These are phyloP conservation scores for Pyrenochaeta sp. DNA, from an alignment of 2,329 filamentous ascomycete genomes.

Conservation along the genomic window DNA sequence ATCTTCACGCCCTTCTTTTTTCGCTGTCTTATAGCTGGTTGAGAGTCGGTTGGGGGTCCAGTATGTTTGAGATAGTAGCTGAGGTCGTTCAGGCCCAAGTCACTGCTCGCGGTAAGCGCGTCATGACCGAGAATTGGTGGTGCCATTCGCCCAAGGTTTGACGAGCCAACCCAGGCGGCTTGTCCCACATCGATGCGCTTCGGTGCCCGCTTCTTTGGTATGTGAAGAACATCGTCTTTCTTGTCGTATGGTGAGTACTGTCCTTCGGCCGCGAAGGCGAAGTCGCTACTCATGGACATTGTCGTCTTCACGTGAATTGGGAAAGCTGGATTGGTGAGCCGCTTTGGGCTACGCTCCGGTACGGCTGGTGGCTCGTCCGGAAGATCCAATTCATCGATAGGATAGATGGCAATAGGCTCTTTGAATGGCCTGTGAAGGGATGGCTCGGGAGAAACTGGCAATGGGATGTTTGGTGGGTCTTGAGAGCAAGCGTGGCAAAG, in stretches of 20 bases:
- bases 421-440: slow-evolving; percentile 6
- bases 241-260: slow-evolving; percentile 34
- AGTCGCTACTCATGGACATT: slow-evolving; percentile 30
- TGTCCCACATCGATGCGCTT: slow-evolving; percentile 16
- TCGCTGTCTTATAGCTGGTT: slow-evolving; percentile 14
- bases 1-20: slow-evolving; percentile 31
- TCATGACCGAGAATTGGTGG: slow-evolving; percentile 45
- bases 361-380: slow-evolving; percentile 26
- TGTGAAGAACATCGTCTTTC: slow-evolving; percentile 16
- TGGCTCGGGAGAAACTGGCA: slow-evolving; percentile 18
- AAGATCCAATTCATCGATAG: slow-evolving; percentile 24
- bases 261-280: slow-evolving; percentile 31
- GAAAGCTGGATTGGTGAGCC: slow-evolving; percentile 28
- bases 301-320: slow-evolving; percentile 19
- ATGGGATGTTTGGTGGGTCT: slow-evolving; percentile 19
- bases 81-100: slow-evolving; percentile 40
- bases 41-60: slow-evolving; percentile 29
- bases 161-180: slow-evolving; percentile 26
- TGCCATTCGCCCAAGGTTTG: slow-evolving; percentile 35
- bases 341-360: slow-evolving; percentile 35
- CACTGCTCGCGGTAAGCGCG: slow-evolving; percentile 37
- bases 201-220: slow-evolving; percentile 18
- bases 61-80: slow-evolving; percentile 42
- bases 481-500: slow-evolving; percentile 19
- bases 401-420: slow-evolving; percentile 22